These are phyloP conservation scores for Dioszegia aurantiaca DNA, from an alignment of 768 basidiomycete genomes.

Conservation along the genomic window DNA sequence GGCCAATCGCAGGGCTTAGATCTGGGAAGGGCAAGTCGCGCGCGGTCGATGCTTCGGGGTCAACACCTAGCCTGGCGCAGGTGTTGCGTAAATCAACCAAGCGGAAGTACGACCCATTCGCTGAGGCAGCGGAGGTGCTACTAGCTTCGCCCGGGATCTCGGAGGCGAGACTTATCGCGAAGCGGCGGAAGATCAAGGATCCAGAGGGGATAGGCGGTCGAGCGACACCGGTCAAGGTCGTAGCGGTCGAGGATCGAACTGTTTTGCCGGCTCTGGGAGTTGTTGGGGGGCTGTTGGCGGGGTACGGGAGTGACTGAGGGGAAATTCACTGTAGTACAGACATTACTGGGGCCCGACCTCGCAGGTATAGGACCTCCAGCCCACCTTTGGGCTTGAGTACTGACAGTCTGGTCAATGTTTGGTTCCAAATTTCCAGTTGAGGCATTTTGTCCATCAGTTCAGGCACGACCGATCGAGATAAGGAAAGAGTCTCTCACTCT, in stretches of 20 bases:
- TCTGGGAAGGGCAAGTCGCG: slow-evolving; percentile 22
- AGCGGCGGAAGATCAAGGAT: slow-evolving; percentile 32
- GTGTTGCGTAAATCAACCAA: slow-evolving; percentile 34
- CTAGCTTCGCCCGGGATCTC: background rate
- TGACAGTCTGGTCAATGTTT: too few species aligned
- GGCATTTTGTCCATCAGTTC: background rate
- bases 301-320: slow-evolving; percentile 44
- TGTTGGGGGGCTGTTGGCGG: slow-evolving; percentile 34
- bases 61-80: slow-evolving; percentile 22
- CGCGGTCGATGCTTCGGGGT: slow-evolving; percentile 13
- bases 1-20: background rate
- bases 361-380: too few species aligned
- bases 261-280: background rate
- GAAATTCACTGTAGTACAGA: slow-evolving; percentile 8
- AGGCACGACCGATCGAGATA: background rate
- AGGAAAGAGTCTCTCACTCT: too few species aligned
- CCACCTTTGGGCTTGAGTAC: too few species aligned
- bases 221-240: slow-evolving; percentile 6
- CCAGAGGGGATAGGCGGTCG: slow-evolving; percentile 3
- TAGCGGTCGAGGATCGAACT: slow-evolving; percentile 3
- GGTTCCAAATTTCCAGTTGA: slow-evolving; percentile 1
- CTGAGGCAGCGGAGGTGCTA: slow-evolving; percentile 16
- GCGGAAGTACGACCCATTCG: slow-evolving; percentile 47
- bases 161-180: background rate
- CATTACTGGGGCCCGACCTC: too few species aligned